A percentile compares a stretch with the other conserved stretches of the same genome.
phyloP scores from a whole-genome alignment of 2,329 filamentous ascomycete genomes.

The Arachnomyces sp. region DNA sequence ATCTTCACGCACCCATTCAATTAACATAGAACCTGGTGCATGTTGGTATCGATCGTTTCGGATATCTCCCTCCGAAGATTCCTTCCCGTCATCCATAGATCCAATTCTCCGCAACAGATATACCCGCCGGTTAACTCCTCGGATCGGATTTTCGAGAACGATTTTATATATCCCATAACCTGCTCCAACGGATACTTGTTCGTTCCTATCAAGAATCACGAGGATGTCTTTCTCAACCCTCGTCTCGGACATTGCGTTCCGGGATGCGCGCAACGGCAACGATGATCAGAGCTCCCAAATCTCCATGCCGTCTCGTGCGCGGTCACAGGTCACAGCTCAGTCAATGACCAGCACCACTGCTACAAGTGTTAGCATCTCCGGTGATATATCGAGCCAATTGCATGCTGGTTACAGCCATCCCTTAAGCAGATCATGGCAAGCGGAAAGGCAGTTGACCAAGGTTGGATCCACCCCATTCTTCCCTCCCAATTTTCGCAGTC shows the following conservation, averaged over 20 bases:
- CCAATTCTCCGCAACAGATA: no score
- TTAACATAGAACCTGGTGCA: no score
- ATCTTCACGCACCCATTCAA: no score
- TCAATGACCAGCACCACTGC: conserved; percentile 42
- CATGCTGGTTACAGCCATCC: conserved; percentile 79
- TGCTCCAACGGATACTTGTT: neutral
- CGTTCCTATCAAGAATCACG: neutral
- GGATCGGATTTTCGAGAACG: no score
- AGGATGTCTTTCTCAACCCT: conserved; percentile 45
- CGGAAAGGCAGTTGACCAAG: conserved; percentile 78
- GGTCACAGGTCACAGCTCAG: conserved; percentile 31
- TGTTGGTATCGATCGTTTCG: no score
- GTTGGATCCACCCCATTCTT: conserved; percentile 38
- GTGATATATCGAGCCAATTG: conserved; percentile 73
- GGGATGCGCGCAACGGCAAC: conserved; percentile 30
- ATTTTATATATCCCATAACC: no score
- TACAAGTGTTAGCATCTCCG: conserved; percentile 45
- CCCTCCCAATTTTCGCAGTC: neutral
- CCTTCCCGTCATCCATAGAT: no score
- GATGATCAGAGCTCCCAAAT: conserved; percentile 38
- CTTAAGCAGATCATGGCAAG: conserved; percentile 72
- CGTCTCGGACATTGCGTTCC: conserved; percentile 42
- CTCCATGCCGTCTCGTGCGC: conserved; percentile 21
- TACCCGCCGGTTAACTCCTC: no score
- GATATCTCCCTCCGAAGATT: no score